These are phyloP conservation scores for Aristolochia contorta DNA, from an alignment of 164 flowering plant species.

Conservation along the genomic window DNA sequence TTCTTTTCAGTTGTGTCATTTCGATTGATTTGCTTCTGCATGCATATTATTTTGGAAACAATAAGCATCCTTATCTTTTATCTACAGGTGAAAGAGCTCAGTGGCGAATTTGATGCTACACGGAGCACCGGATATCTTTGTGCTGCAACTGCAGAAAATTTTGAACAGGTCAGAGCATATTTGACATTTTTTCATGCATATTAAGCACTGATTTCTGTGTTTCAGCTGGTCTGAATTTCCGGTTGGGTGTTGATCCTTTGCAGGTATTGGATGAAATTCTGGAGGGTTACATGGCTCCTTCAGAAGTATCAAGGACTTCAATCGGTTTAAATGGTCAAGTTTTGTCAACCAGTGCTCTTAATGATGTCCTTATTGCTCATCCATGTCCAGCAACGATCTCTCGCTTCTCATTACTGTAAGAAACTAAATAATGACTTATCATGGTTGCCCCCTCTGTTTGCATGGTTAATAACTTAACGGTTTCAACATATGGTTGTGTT, in stretches of 20 bases:
- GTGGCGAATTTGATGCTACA: conserved; percentile 70
- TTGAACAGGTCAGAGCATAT: conserved; percentile 55
- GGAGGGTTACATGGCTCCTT: conserved; percentile 31
- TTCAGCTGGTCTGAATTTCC: not conserved
- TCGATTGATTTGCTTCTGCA: not conserved
- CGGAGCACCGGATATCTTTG: conserved; percentile 96
- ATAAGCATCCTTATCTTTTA: not conserved
- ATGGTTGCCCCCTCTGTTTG: not conserved
- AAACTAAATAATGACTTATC: not conserved
- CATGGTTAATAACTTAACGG: not conserved
- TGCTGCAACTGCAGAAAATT: conserved; percentile 66
- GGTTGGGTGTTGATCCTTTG: conserved; percentile 1
- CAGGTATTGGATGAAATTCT: conserved; percentile 69
- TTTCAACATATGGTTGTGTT: not conserved
- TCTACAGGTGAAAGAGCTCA: conserved; percentile 50
- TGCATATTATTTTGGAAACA: not conserved
- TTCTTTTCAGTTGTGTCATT: not conserved
- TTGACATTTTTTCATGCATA: not conserved
- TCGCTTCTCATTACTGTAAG: conserved; percentile 78
- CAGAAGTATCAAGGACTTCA: conserved; percentile 53
- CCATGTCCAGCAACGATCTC: conserved; percentile 88
- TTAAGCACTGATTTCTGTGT: not conserved
- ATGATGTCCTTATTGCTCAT: conserved; percentile 75
- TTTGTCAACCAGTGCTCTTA: conserved; percentile 57
- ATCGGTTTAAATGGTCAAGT: conserved; percentile 37